Conservation (phyloP, 1,284 basidiomycete species). For the Moesziomyces antarcticus region DNA sequence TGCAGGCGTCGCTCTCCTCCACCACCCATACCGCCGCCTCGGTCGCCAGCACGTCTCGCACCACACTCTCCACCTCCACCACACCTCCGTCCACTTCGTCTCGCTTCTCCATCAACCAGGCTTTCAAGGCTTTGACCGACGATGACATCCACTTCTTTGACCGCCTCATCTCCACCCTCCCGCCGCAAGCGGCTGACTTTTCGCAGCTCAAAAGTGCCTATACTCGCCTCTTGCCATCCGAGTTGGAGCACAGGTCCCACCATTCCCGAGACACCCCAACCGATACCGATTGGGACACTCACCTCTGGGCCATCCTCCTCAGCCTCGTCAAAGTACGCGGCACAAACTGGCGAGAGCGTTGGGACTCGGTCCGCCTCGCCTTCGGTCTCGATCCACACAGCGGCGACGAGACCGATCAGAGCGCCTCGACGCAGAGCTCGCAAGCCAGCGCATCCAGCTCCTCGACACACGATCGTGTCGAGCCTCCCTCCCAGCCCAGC, state of each 20-base stretch:
- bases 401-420: conserved; percentile 28
- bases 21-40: conserved; percentile 39
- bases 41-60: conserved; percentile 29
- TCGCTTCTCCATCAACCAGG: conserved; percentile 43
- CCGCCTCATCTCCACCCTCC: conserved; percentile 43
- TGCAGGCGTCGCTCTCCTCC: conserved; percentile 47
- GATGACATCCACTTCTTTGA: conserved; percentile 61
- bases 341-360: conserved; percentile 58
- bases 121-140: conserved; percentile 36
- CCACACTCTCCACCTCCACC: conserved; percentile 26
- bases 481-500: not conserved
- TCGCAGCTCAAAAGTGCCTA: conserved; percentile 59
- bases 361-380: conserved; percentile 61
- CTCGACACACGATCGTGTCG: conserved; percentile 5
- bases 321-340: conserved; percentile 63
- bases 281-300: conserved; percentile 43
- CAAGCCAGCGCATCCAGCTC: conserved; percentile 1
- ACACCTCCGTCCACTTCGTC: conserved; percentile 30
- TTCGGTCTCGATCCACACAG: conserved; percentile 60
- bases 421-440: conserved; percentile 17
- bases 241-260: conserved; percentile 12
- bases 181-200: conserved; percentile 54
- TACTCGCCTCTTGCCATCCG: conserved; percentile 25
- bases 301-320: conserved; percentile 63
- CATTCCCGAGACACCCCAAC: not conserved